Evolutionary conservation across 345 rosid species (phyloP), one percentile per base, ranked within the genome.

Genomic region (Populus alba): DNA sequence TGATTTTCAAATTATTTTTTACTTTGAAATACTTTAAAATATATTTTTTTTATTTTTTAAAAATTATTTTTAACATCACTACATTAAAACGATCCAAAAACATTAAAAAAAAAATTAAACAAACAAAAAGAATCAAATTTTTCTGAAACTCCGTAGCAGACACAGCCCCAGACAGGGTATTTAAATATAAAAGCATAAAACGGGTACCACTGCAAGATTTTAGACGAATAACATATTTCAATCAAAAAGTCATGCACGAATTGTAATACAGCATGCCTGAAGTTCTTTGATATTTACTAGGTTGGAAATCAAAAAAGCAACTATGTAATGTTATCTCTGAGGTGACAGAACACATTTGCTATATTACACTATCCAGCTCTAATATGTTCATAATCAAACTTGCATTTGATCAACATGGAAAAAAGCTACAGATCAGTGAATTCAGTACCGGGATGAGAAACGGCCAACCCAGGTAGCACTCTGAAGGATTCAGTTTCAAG

Each of bases 1-100:
- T 31, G 33, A 0, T 31, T 31, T 31, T 31, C 0, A 2, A 3
- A 31, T 0, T 31, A 0, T 2, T 2, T 31, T 31, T 31, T 3
- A 31, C 0, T 2, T 31, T 2, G 0, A 31, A 31, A 31, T 31
- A 4, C 33, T 31, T 2, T 3, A 33, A 2, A 29, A 29, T 29
- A 29, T 29, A 29, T 29, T 29, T 31, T 33, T 33, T 33, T 33
- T 33, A 33, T 33, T 33, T 33, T 33, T 33, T 0, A 33, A 33
- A 33, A 33, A 33, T 33, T 33, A 33, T 33, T 33, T 33, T 33
- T 33, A 33, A 33, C 35, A 3, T 33, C 35, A 33, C 4, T 0
- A 33, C 4, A 33, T 33, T 5, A 33, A 33, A 31, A 33, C 5
- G 0, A 33, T 33, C 4, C 4, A 33, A 3, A 3, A 33, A 33